Base-by-base conservation (phyloP, 2,329 filamentous ascomycete species). In the Penicillium sp. region DNA sequence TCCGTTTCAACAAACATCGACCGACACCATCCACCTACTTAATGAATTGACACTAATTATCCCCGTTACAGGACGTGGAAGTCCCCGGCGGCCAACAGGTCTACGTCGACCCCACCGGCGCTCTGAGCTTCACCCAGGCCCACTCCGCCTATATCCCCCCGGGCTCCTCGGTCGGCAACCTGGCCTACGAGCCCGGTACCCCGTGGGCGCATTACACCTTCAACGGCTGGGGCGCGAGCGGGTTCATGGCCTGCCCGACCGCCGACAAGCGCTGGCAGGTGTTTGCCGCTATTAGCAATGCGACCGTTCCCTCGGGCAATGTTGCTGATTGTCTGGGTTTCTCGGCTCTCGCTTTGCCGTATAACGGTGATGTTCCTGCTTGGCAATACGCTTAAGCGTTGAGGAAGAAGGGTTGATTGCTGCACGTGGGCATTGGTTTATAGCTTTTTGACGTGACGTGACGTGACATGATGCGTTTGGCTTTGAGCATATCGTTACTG, bases 51-150 rank as follows among this genome's bases (percentile, higher is more conserved):
- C 37, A 45, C 62, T 58, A 60, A 58, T 25, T 38, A 31, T 28
- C 22, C 14, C 7, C 20, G 4, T 28, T 5, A 48, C 56, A 84
- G 69, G 75, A 77, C 37, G 81, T 85, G 35, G 69, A 80, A 34
- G 87, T 88, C 4, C 86, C 87, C 5, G 87, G 87, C 31, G 87
- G 88, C 28, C 87, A 90, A 67, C 74, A 80, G 58, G 79, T 88
- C 66, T 90, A 85, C 71, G 79, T 89, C 58, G 77, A 75, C 3
- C 76, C 81, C 3, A 72, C 79, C 28, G 88, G 87, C 5, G 76
- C 79, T 10, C 71, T 90, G 57, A 79, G 79, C 59, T 90, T 84
- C 75, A 86, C 86, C 0, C 68, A 73, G 42, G 81, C 86, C 0
- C 86, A 88, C 75, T 87, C 85, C 0, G 74, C 72, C 2, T 75